phyloP scores from a whole-genome alignment of 1,139 yeast genomes.

The Saccharomyces uvarum region DNA sequence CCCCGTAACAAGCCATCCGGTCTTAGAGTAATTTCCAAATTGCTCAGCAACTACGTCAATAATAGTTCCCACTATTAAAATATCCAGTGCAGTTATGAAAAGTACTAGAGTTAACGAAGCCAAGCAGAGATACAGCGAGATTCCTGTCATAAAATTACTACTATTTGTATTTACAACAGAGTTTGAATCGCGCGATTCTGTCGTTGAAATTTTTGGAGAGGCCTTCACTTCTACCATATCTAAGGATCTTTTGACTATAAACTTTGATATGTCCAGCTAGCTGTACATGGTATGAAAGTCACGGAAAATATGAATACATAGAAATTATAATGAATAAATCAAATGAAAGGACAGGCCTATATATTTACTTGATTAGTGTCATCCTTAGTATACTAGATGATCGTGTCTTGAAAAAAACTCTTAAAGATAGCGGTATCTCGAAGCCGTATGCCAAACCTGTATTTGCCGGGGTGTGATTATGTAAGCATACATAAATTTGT shows the following conservation, averaged over 20 bases:
- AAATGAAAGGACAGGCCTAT: no score
- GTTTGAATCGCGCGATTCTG: neutral
- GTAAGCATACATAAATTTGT: no score
- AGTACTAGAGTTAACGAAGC: slow-evolving; percentile 43
- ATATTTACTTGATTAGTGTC: no score
- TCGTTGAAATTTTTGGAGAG: neutral
- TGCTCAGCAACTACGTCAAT: slow-evolving; percentile 48
- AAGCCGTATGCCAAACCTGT: no score
- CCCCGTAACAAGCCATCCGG: slow-evolving; percentile 58
- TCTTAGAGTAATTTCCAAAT: slow-evolving; percentile 47
- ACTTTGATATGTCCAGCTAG: no score
- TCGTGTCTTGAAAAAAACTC: no score
- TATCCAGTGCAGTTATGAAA: slow-evolving; percentile 59
- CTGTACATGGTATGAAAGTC: no score
- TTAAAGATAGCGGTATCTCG: no score
- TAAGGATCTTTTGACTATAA: neutral
- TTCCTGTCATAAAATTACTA: neutral
- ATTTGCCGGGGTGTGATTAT: no score
- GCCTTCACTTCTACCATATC: neutral
- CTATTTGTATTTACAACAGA: neutral
- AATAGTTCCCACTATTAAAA: slow-evolving; percentile 56
- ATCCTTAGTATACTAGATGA: no score
- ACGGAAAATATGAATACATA: no score
- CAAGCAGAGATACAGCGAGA: slow-evolving; percentile 31
- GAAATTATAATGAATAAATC: no score